Percentiles rank a stretch among this genome's conserved stretches.
phyloP scores from a whole-genome alignment of 1,284 basidiomycete genomes.

The Entoloma clypeatum region DNA sequence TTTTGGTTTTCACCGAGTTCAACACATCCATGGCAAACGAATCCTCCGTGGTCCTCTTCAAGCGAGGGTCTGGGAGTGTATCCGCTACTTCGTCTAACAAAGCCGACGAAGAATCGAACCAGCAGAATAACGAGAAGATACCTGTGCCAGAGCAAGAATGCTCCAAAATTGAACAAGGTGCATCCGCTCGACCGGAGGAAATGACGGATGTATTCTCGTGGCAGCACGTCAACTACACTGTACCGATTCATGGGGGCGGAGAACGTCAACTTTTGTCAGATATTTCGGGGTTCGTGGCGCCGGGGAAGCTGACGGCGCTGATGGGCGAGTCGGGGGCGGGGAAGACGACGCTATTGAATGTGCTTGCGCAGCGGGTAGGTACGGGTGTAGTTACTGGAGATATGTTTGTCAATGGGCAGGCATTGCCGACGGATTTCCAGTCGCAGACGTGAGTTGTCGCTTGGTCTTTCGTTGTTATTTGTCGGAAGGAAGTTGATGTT shows the following conservation, averaged over 20 bases:
- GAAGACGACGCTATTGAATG: constrained; percentile 47
- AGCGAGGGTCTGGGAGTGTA: constrained; percentile 30
- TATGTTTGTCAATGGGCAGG: constrained; percentile 71
- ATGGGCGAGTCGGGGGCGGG: constrained; percentile 76
- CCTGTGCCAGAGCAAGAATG: too few species aligned
- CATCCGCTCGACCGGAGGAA: constrained; percentile 11
- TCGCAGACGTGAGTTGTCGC: constrained; percentile 51
- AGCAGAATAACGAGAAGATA: constrained; percentile 13
- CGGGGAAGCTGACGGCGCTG: constrained; percentile 66
- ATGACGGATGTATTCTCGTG: constrained; percentile 53
- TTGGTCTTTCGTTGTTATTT: constrained; percentile 1
- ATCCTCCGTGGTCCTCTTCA: constrained; percentile 37
- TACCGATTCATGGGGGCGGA: constrained; percentile 48
- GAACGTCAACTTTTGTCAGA: constrained; percentile 59
- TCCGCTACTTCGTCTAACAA: constrained; percentile 8
- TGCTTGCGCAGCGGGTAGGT: constrained; percentile 70
- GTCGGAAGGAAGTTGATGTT: background rate
- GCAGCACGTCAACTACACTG: constrained; percentile 58
- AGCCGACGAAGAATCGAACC: constrained; percentile 20
- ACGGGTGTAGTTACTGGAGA: constrained; percentile 77
- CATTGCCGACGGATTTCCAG: constrained; percentile 71
- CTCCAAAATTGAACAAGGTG: constrained; percentile 18
- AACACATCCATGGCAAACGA: constrained; percentile 34
- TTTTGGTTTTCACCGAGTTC: constrained; percentile 51
- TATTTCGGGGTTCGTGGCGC: constrained; percentile 78